Evolutionary conservation across 768 basidiomycete species (phyloP).

Genomic region (Exsudoporus frostii): DNA sequence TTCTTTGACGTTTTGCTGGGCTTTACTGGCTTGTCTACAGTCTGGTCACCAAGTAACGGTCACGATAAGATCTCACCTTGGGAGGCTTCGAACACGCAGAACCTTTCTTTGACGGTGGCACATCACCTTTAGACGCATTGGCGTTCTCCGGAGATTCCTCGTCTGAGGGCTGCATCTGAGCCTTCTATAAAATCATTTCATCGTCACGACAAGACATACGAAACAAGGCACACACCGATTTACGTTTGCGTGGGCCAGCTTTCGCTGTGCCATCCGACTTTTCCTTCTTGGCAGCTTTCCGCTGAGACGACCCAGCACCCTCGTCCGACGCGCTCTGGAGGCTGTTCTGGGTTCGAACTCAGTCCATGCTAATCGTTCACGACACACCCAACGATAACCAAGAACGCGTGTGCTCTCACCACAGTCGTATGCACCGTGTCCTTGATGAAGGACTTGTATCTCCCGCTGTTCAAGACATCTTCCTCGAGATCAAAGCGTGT

Average conservation of each 20-base stretch:
- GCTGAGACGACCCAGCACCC: not conserved
- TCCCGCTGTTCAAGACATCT: slow-evolving; percentile 40
- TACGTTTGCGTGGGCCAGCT: slow-evolving; percentile 6
- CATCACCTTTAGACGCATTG: slow-evolving; percentile 1
- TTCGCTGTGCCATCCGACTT: slow-evolving; percentile 3
- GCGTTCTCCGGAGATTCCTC: slow-evolving; percentile 1
- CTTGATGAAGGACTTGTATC: slow-evolving; percentile 50
- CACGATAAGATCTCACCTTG: slow-evolving; percentile 4
- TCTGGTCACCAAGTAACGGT: not conserved
- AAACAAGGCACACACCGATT: slow-evolving; percentile 7
- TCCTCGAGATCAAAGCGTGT: slow-evolving; percentile 40
- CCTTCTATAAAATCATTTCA: slow-evolving; percentile 1
- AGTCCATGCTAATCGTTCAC: not conserved
- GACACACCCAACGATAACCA: not conserved
- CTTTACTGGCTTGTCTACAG: slow-evolving; percentile 9
- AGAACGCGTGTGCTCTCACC: not conserved
- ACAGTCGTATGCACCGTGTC: slow-evolving; percentile 15
- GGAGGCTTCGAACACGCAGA: slow-evolving; percentile 8
- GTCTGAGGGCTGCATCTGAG: not conserved
- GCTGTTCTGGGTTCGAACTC: slow-evolving; percentile 1
- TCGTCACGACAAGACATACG: not conserved
- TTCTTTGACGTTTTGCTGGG: slow-evolving; percentile 10
- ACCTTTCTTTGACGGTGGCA: slow-evolving; percentile 7
- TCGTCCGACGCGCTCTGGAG: slow-evolving; percentile 9
- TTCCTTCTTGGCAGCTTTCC: slow-evolving; percentile 6